Conservation (phyloP, 495 filamentous ascomycete genomes). For the Pyronema omphalodes region DNA sequence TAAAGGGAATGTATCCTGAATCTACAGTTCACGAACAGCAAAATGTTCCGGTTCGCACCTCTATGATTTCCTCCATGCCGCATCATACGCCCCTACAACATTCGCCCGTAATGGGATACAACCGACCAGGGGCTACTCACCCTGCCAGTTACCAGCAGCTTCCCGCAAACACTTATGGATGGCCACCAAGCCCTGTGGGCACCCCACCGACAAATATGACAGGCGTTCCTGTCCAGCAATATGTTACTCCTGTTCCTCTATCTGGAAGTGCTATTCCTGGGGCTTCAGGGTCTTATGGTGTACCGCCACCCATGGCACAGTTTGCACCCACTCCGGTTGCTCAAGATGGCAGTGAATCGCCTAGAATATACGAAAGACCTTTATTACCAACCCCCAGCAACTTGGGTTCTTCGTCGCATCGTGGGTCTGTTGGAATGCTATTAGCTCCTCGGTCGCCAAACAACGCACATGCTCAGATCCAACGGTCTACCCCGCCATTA, state of each 20-base stretch:
- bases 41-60: conserved; percentile 34
- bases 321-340: neutral
- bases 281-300: conserved; percentile 20
- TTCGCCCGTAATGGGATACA: conserved; percentile 13
- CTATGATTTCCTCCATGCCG: conserved; percentile 19
- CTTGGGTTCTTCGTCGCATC: conserved; percentile 13
- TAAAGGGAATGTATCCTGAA: conserved; percentile 90
- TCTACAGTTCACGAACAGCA: conserved; percentile 79
- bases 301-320: conserved; percentile 9
- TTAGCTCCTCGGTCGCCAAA: conserved; percentile 18
- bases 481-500: conserved; percentile 11
- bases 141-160: conserved; percentile 19
- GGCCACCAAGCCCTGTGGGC: conserved; percentile 23
- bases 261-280: conserved; percentile 14
- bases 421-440: conserved; percentile 18
- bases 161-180: conserved; percentile 10
- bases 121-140: conserved; percentile 21
- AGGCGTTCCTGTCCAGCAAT: conserved; percentile 16
- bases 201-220: conserved; percentile 15
- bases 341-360: conserved; percentile 9
- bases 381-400: conserved; percentile 10
- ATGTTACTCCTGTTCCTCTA: conserved; percentile 13
- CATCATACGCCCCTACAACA: conserved; percentile 14
- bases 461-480: conserved; percentile 8
- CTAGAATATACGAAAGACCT: conserved; percentile 22